Conservation (phyloP, 495 filamentous ascomycete species). For the Cetradonia linearis region DNA sequence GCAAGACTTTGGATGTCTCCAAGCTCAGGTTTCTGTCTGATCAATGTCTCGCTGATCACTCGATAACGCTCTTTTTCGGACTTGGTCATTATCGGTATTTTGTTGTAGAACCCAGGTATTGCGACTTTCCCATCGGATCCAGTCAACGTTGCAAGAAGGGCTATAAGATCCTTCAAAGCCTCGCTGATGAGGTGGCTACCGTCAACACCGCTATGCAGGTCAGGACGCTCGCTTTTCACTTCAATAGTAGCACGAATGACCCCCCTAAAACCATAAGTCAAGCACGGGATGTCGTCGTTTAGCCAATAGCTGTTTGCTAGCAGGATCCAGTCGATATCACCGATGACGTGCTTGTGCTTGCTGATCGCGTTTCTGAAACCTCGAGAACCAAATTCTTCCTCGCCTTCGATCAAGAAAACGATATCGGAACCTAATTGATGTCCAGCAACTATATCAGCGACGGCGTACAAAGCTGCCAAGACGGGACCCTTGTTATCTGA, state of each 20-base stretch:
- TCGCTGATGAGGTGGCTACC: slow-evolving; percentile 82
- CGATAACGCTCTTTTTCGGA: slow-evolving; percentile 74
- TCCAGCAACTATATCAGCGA: slow-evolving; percentile 70
- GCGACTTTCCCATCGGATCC: slow-evolving; percentile 47
- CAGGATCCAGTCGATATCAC: slow-evolving; percentile 83
- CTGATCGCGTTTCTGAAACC: slow-evolving; percentile 76
- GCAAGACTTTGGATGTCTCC: slow-evolving; percentile 59
- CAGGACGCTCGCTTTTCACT: slow-evolving; percentile 72
- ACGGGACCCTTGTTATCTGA: slow-evolving; percentile 97
- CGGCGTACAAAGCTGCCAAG: slow-evolving; percentile 84
- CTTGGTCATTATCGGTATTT: slow-evolving; percentile 61
- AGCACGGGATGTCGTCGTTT: slow-evolving; percentile 85
- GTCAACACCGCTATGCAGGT: slow-evolving; percentile 92
- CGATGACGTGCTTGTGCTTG: slow-evolving; percentile 71
- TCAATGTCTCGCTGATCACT: slow-evolving; percentile 67
- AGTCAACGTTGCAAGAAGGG: slow-evolving; percentile 68
- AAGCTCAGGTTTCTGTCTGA: slow-evolving; percentile 57
- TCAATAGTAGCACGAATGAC: slow-evolving; percentile 88
- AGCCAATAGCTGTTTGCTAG: slow-evolving; percentile 98
- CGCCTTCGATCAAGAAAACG: slow-evolving; percentile 88
- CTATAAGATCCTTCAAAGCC: slow-evolving; percentile 78
- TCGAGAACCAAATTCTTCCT: slow-evolving; percentile 88
- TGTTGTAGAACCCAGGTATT: slow-evolving; percentile 74
- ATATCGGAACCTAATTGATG: slow-evolving; percentile 76
- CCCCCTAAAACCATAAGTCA: slow-evolving; percentile 91